These are phyloP conservation scores for Ettlia oleoabundans DNA, from an alignment of 139 green algal genomes.

Conservation along the genomic window DNA sequence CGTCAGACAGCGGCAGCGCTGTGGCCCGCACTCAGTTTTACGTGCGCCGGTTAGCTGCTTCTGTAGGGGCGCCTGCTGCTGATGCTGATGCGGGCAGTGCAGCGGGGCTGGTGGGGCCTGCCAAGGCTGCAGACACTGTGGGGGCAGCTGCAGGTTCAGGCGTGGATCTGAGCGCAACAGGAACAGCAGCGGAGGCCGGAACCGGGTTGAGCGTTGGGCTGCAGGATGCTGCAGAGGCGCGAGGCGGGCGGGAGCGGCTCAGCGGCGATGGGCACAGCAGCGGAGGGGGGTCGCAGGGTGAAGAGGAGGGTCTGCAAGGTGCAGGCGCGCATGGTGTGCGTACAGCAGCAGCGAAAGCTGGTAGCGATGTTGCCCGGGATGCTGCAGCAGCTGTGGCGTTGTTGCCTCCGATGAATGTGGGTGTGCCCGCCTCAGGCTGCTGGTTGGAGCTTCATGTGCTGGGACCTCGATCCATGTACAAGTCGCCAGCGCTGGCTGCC, in stretches of 20 bases:
- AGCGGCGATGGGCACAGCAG: background rate
- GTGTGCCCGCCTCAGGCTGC: constrained; percentile 9
- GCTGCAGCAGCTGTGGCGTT: background rate
- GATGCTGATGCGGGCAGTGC: background rate
- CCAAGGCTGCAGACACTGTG: background rate
- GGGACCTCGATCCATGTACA: background rate
- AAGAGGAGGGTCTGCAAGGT: background rate
- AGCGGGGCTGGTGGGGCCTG: background rate
- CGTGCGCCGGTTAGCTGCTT: background rate
- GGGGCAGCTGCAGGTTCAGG: background rate
- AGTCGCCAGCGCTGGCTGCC: background rate
- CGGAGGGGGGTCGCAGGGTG: background rate
- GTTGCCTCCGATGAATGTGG: too few relatives aligned
- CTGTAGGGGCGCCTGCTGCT: background rate
- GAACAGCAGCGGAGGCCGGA: background rate
- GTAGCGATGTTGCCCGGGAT: background rate
- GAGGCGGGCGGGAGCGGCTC: background rate
- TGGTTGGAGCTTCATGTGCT: constrained; percentile 23
- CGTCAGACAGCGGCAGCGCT: background rate
- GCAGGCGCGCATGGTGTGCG: background rate
- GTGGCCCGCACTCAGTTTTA: constrained; percentile 1
- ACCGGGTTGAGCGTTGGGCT: too few relatives aligned
- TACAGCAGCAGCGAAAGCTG: background rate
- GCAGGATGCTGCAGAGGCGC: background rate
- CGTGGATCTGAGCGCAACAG: background rate